phyloP scores from a whole-genome alignment of 2,329 filamentous ascomycete genomes.

The Colletotrichum sublineola region DNA sequence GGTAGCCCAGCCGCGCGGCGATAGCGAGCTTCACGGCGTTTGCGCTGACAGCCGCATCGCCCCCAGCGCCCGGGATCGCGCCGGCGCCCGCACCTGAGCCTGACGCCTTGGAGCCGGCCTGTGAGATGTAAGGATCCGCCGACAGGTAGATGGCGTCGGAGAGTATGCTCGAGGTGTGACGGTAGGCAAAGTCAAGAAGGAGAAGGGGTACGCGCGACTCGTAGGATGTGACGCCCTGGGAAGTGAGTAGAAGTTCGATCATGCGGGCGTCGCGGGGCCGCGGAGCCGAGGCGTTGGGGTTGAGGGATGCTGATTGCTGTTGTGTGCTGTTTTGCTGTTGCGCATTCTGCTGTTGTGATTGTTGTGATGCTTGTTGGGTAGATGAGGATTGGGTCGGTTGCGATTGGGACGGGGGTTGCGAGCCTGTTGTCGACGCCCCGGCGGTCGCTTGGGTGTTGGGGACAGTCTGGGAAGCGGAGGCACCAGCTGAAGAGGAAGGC shows the following conservation, averaged over 20 bases:
- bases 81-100: constrained; percentile 62
- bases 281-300: constrained; percentile 57
- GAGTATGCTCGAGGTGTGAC: constrained; percentile 80
- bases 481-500: constrained; percentile 55
- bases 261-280: constrained; percentile 84
- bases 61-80: constrained; percentile 56
- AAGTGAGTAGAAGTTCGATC: constrained; percentile 83
- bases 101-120: constrained; percentile 66
- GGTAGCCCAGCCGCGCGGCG: constrained; percentile 74
- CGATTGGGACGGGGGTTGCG: constrained; percentile 38
- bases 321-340: constrained; percentile 24
- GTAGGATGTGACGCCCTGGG: constrained; percentile 83
- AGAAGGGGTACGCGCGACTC: constrained; percentile 86
- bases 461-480: constrained; percentile 54
- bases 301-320: constrained; percentile 40
- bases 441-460: constrained; percentile 53
- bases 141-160: constrained; percentile 78
- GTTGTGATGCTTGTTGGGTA: constrained; percentile 45
- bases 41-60: constrained; percentile 71
- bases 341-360: constrained; percentile 41
- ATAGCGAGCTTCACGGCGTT: constrained; percentile 82
- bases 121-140: constrained; percentile 75
- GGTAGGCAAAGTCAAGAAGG: constrained; percentile 88
- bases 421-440: constrained; percentile 44
- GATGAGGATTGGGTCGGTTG: constrained; percentile 36